Conservation (phyloP, 139 green algal genomes). For the Micractinium sp. region DNA sequence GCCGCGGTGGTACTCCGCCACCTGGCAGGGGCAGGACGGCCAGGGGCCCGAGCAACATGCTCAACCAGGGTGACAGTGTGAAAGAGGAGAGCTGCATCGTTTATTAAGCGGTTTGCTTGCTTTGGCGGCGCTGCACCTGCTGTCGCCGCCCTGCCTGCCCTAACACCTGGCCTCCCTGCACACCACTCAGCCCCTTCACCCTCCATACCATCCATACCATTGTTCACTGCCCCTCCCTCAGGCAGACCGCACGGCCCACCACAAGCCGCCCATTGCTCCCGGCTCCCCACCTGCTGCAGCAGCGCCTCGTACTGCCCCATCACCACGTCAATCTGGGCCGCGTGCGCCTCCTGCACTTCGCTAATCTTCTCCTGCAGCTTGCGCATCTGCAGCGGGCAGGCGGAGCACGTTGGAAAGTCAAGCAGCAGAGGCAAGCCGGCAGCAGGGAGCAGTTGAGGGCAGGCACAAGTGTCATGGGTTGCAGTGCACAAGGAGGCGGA, state of each 20-base stretch:
- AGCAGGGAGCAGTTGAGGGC: not conserved
- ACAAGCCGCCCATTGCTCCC: not conserved
- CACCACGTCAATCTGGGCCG: conserved; percentile 45
- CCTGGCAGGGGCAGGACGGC: conserved; percentile 2
- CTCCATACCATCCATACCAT: not conserved
- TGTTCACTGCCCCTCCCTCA: not conserved
- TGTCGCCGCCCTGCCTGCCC: no score
- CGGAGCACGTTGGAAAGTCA: not conserved
- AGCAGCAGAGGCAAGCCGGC: no score
- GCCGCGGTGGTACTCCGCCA: conserved; percentile 53
- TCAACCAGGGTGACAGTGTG: no score
- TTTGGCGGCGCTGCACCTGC: not conserved
- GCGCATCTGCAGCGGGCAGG: conserved; percentile 37
- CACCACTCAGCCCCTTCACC: not conserved
- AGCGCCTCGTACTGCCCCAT: conserved; percentile 56
- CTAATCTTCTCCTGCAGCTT: conserved; percentile 46
- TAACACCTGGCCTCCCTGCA: no score
- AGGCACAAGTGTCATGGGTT: no score
- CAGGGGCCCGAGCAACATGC: not conserved
- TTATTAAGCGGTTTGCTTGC: no score
- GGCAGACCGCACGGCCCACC: no score
- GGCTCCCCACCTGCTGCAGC: conserved; percentile 21
- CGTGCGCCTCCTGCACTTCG: conserved; percentile 52
- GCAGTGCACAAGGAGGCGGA: no score
- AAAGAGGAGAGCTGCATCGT: no score